Percentiles rank a stretch among this genome's conserved stretches.
These are phyloP conservation scores for Elsinoe ampelina DNA, from an alignment of 2,329 filamentous ascomycete species.

Conservation along the genomic window DNA sequence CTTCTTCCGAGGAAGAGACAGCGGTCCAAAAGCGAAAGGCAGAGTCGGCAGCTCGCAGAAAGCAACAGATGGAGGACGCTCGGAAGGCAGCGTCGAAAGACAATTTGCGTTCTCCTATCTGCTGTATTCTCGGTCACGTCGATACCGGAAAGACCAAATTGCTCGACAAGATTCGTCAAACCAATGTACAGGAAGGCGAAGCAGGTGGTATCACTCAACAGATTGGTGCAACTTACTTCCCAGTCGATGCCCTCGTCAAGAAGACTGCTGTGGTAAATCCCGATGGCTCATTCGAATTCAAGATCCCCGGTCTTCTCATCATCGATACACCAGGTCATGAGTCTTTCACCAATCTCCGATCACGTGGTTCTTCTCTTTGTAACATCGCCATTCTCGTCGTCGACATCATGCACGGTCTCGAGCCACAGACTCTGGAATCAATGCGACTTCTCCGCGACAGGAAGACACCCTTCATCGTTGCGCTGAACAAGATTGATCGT, in stretches of 20 bases:
- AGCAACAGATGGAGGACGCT: constrained; percentile 84
- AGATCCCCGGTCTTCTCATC: constrained; percentile 89
- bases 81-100: constrained; percentile 86
- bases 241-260: constrained; percentile 79
- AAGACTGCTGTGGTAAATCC: constrained; percentile 92
- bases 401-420: constrained; percentile 99
- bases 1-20: constrained; percentile 67
- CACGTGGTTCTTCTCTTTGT: constrained; percentile 92
- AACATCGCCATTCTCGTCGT: constrained; percentile 99
- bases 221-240: constrained; percentile 99
- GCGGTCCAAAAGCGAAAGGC: constrained; percentile 72
- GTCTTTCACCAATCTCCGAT: constrained; percentile 97
- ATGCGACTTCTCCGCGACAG: constrained; percentile 88
- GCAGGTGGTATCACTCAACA: constrained; percentile 99
- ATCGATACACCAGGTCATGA: constrained; percentile 99
- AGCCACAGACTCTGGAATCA: constrained; percentile 93
- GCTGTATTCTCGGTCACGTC: constrained; percentile 99
- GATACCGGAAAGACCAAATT: constrained; percentile 99
- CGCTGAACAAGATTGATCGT: constrained; percentile 99
- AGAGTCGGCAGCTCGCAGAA: constrained; percentile 78
- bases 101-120: constrained; percentile 92
- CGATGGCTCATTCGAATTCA: constrained; percentile 87
- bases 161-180: constrained; percentile 95
- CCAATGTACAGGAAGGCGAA: constrained; percentile 97
- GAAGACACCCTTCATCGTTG: constrained; percentile 96